These are phyloP conservation scores for Aurantiochytrium sp. DNA, from an alignment of 108 stramenopile genomes.

Conservation along the genomic window DNA sequence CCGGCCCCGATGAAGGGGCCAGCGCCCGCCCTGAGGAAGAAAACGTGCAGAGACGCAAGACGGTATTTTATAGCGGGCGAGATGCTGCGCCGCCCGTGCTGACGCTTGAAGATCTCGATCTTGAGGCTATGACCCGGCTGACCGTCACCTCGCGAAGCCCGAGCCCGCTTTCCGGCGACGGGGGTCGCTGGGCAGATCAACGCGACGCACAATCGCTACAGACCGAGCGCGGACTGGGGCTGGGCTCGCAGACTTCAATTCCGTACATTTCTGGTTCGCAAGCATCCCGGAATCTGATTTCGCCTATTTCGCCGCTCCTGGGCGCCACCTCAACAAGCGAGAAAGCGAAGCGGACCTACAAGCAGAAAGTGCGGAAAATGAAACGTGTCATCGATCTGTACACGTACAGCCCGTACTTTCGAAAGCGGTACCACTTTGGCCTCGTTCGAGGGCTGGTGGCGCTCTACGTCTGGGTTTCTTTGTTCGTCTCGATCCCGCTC, in stretches of 20 bases:
- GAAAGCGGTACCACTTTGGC: neutral
- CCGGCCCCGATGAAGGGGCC: too few species aligned
- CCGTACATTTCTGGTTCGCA: too few species aligned
- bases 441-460: neutral
- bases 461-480: neutral
- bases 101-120: neutral
- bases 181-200: neutral
- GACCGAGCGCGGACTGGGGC: too few species aligned
- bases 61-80: neutral
- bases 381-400: neutral
- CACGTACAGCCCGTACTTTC: conserved; percentile 25
- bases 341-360: neutral
- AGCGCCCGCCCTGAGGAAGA: too few species aligned
- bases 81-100: neutral
- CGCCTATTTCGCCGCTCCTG: neutral
- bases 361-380: neutral
- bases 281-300: too few species aligned
- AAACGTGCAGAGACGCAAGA: neutral
- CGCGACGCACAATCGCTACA: too few species aligned
- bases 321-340: too few species aligned
- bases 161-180: neutral
- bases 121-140: neutral
- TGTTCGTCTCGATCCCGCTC: neutral
- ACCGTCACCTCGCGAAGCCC: neutral
- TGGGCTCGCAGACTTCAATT: too few species aligned